Evolutionary conservation across 2,329 filamentous ascomycete species (phyloP).

Genomic region (Ascochyta rabiei): DNA sequence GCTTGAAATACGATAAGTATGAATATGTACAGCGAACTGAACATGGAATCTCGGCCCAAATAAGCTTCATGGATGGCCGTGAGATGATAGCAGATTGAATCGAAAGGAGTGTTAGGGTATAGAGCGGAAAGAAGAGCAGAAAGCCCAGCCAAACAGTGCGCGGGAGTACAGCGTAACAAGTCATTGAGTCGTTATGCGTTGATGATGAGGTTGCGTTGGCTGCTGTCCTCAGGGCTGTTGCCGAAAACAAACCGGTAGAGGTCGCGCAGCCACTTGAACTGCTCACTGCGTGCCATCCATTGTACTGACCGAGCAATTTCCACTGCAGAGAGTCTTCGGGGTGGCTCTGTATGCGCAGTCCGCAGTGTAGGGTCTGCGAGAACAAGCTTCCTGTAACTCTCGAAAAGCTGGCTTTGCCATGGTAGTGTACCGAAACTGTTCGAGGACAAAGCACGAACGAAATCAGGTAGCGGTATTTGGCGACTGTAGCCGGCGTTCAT

Average conservation of each 20-base stretch:
- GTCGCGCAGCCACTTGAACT: slow-evolving; percentile 81
- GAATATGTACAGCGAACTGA: slow-evolving; percentile 12
- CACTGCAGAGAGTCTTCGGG: slow-evolving; percentile 67
- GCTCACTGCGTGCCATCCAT: slow-evolving; percentile 73
- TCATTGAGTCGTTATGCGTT: slow-evolving; percentile 34
- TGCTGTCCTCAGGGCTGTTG: slow-evolving; percentile 79
- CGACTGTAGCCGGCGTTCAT: slow-evolving; percentile 82
- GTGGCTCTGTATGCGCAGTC: slow-evolving; percentile 55
- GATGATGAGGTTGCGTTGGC: slow-evolving; percentile 69
- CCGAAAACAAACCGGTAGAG: slow-evolving; percentile 85
- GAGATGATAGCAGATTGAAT: slow-evolving; percentile 3
- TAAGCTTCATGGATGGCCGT: slow-evolving; percentile 8
- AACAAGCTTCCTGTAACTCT: slow-evolving; percentile 81
- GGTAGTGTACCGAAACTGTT: slow-evolving; percentile 78
- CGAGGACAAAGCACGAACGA: slow-evolving; percentile 75
- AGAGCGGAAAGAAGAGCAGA: slow-evolving; percentile 12
- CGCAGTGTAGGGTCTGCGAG: slow-evolving; percentile 72
- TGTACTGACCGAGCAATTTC: slow-evolving; percentile 82
- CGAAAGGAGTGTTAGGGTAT: slow-evolving; percentile 19
- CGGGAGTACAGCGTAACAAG: not conserved
- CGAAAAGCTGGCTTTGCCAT: slow-evolving; percentile 73
- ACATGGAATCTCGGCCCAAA: not conserved
- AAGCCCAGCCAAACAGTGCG: slow-evolving; percentile 8
- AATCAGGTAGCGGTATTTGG: slow-evolving; percentile 68
- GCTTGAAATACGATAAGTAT: not conserved